Base-by-base conservation (phyloP, 371 early-diverging fungal species). In the Nematocida minor region DNA sequence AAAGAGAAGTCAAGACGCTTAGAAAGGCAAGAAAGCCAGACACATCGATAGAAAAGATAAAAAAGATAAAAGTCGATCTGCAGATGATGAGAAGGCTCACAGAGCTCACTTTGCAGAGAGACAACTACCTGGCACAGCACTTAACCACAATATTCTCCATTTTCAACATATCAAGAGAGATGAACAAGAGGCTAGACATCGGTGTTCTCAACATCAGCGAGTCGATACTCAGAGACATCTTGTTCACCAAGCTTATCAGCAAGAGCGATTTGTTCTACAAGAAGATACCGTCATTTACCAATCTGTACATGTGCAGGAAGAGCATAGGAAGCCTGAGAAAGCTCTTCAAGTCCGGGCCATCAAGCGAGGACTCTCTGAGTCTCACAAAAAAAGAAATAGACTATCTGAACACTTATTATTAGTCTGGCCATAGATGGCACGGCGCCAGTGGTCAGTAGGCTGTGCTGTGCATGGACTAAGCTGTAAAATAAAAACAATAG, bases 321-420 rank as follows among this genome's bases (percentile, higher is more conserved):
- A 74, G 77, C 66, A 74, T 74, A 47, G 66, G 77, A 46, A 64
- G 77, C 34, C 77, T 74, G 25, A 49, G 77, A 46, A 74, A 74
- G 54, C 77, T 74, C 7, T 74, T 74, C 4, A 74, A 74, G 40
- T 16, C 63, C 9, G 77, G 77, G 36, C 77, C 77, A 1, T 32
- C 77, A 6, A 25, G n/a, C 9, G 77, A 74, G 51, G 53, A 74
- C 22, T 20, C 27, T 14, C 16, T 74, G 9, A 41, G 14, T 4
- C 46, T 74, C 22, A 63, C 49, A 14, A 40, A 74, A 42, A 74
- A 64, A 40, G 62, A 74, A 38, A 48, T 74, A 54, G 77, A 74
- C 25, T 64, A 74, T 36, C 41, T 74, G 11, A 74, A 74, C 38
- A 54, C 62, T 7, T 74, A 66, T 49, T 48, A 47, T 49, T 48